A percentile compares a stretch with the other conserved stretches of the same genome.
These are phyloP conservation scores for Boletus edulis DNA, from an alignment of 768 basidiomycete genomes.

Conservation along the genomic window DNA sequence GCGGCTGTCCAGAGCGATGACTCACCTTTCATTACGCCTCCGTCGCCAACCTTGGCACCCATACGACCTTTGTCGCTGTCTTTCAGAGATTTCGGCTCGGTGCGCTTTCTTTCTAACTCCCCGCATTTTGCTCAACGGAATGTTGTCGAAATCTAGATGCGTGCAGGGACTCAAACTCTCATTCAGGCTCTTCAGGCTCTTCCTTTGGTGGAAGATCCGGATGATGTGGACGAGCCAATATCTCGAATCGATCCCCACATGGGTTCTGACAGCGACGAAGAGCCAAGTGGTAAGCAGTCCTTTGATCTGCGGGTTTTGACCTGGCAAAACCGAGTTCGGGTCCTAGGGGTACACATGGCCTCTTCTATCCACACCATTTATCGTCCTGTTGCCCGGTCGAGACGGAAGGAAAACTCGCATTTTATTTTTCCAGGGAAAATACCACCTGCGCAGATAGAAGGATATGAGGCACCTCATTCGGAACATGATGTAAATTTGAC, in stretches of 20 bases:
- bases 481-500: slow-evolving; percentile 33
- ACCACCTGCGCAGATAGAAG: slow-evolving; percentile 10
- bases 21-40: slow-evolving; percentile 71
- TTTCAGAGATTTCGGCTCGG: slow-evolving; percentile 71
- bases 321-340: slow-evolving; percentile 1
- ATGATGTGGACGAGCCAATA: slow-evolving; percentile 63
- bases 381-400: slow-evolving; percentile 71
- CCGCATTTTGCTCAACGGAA: background rate
- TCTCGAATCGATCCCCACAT: slow-evolving; percentile 37
- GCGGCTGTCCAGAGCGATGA: slow-evolving; percentile 38
- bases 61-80: slow-evolving; percentile 46
- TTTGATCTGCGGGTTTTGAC: slow-evolving; percentile 6
- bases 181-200: slow-evolving; percentile 87
- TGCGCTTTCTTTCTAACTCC: slow-evolving; percentile 36
- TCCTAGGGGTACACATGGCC: slow-evolving; percentile 50
- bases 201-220: slow-evolving; percentile 69
- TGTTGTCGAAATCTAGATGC: slow-evolving; percentile 53
- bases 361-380: slow-evolving; percentile 90
- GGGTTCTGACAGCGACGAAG: slow-evolving; percentile 69
- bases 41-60: slow-evolving; percentile 53
- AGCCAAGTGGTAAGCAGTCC: slow-evolving; percentile 35
- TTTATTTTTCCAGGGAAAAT: slow-evolving; percentile 10
- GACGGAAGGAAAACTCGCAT: slow-evolving; percentile 35
- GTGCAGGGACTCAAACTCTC: slow-evolving; percentile 82
- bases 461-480: slow-evolving; percentile 33